Percentiles rank a stretch among this genome's conserved stretches.
Conservation (phyloP, 495 filamentous ascomycete genomes). For the Aspergillus haitiensis region DNA sequence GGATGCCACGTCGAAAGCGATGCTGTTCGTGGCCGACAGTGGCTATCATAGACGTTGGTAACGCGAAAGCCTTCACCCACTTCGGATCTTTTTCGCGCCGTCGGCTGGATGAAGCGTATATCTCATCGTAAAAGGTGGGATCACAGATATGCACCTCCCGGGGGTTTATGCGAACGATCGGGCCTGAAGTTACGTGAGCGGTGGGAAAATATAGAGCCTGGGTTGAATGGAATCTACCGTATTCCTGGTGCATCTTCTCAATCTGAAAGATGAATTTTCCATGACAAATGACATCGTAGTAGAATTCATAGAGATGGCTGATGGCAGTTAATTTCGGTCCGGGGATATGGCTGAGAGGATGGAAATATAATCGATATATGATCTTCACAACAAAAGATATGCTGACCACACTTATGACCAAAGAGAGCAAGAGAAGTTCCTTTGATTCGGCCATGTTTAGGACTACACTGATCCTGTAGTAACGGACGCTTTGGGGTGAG, state of each 20-base stretch:
- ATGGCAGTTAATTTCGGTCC: conserved; percentile 48
- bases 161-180: conserved; percentile 55
- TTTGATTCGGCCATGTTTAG: too few relatives aligned
- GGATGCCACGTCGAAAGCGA: conserved; percentile 26
- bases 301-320: conserved; percentile 51
- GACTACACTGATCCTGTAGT: too few relatives aligned
- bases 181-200: conserved; percentile 33
- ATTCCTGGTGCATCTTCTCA: conserved; percentile 45
- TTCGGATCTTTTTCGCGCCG: conserved; percentile 30
- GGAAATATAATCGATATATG: conserved; percentile 53
- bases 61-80: conserved; percentile 22
- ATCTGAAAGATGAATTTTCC: conserved; percentile 46
- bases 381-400: not conserved
- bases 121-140: conserved; percentile 36
- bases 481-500: too few relatives aligned
- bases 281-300: conserved; percentile 44
- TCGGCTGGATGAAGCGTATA: conserved; percentile 29
- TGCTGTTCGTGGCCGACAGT: conserved; percentile 28
- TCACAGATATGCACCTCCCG: conserved; percentile 51
- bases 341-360: conserved; percentile 50
- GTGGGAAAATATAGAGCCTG: not conserved
- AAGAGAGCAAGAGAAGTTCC: too few relatives aligned
- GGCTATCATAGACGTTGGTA: conserved; percentile 21
- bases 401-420: too few relatives aligned
- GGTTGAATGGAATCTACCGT: conserved; percentile 35